Evolutionary conservation across 176 grass and related monocot species (phyloP).

Genomic region (Triticum timopheevii): DNA sequence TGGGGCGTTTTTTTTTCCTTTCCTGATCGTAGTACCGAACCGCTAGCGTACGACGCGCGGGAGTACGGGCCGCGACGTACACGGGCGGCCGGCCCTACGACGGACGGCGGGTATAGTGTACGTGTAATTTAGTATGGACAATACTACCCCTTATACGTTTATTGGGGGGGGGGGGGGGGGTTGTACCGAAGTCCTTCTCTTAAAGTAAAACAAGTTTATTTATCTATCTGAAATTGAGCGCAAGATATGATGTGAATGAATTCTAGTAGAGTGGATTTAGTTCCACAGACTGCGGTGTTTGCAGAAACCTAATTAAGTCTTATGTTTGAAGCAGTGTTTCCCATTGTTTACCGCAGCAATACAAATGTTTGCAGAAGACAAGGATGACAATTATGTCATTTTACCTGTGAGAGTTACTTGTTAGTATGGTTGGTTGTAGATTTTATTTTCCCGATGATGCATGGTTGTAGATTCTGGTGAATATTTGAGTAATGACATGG

Average conservation of each 20-base stretch:
- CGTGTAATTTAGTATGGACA: too few relatives aligned
- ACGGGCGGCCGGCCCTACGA: too few relatives aligned
- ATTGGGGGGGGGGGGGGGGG: too few relatives aligned
- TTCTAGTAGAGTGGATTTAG: background rate
- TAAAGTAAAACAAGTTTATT: background rate
- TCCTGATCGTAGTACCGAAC: too few relatives aligned
- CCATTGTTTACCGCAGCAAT: background rate
- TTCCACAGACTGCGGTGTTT: background rate
- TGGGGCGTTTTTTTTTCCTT: too few relatives aligned
- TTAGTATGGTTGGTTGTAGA: background rate
- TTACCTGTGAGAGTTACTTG: background rate
- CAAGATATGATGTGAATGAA: background rate
- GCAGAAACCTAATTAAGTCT: background rate
- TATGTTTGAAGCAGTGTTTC: background rate
- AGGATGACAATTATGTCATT: background rate
- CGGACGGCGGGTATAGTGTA: too few relatives aligned
- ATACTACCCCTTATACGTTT: too few relatives aligned
- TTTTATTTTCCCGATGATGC: background rate
- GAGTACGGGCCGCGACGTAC: too few relatives aligned
- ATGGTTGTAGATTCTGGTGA: too few relatives aligned
- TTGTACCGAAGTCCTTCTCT: too few relatives aligned
- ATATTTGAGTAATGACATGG: background rate
- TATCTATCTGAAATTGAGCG: background rate
- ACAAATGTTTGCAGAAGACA: background rate
- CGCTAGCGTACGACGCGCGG: too few relatives aligned